phyloP scores from a whole-genome alignment of 345 rosid genomes.

The Eucalyptus regnans region DNA sequence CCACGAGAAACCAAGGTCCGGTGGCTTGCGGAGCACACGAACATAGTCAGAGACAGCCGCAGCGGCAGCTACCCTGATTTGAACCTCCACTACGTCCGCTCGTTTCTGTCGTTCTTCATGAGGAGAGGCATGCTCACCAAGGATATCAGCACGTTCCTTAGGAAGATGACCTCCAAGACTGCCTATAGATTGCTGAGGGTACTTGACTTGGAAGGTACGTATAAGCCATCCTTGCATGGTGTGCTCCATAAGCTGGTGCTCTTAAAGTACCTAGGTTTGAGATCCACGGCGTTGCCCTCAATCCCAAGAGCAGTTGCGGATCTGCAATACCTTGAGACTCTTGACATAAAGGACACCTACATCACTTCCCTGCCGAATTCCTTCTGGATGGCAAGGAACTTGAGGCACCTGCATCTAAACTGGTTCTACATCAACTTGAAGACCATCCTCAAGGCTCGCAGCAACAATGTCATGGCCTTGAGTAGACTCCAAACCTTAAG shows the following conservation, averaged over 20 bases:
- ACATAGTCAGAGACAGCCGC: too few relatives aligned
- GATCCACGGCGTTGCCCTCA: background rate
- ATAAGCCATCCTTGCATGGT: slow-evolving; percentile 1
- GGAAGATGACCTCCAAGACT: background rate
- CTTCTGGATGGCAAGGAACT: background rate
- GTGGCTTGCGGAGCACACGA: too few relatives aligned
- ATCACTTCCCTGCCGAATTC: background rate
- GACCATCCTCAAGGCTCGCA: background rate
- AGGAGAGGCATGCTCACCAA: background rate
- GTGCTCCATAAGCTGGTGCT: background rate
- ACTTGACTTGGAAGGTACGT: slow-evolving; percentile 8
- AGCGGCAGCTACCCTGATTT: too few relatives aligned
- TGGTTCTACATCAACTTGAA: background rate
- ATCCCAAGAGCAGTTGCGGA: background rate
- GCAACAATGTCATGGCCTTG: background rate
- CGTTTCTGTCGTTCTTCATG: too few relatives aligned
- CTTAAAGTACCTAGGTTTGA: background rate
- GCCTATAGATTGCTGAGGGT: background rate
- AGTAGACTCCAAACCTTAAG: background rate
- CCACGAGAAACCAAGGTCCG: too few relatives aligned
- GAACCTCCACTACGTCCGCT: background rate
- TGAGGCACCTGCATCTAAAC: background rate
- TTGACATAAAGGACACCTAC: background rate
- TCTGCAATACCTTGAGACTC: background rate
- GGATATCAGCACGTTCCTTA: background rate